phyloP scores from a whole-genome alignment of 495 filamentous ascomycete genomes.

The Podospora sp. region DNA sequence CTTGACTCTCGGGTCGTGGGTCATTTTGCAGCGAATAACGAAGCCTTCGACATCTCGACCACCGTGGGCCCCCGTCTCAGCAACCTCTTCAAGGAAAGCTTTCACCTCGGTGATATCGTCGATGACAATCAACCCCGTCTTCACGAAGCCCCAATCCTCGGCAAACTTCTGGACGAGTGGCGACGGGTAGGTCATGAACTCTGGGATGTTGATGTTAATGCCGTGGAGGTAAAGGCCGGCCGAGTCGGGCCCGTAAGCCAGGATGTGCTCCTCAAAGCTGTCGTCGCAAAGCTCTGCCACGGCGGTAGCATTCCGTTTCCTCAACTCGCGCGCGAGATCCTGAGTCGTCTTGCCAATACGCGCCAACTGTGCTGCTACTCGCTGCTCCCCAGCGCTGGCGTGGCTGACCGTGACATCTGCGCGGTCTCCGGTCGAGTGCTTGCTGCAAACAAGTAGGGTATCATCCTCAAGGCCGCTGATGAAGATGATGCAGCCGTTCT shows the following conservation, averaged over 20 bases:
- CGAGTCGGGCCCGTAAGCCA: conserved; percentile 81
- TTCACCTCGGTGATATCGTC: conserved; percentile 73
- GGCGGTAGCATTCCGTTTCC: conserved; percentile 82
- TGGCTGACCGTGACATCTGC: conserved; percentile 72
- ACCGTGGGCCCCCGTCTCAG: conserved; percentile 82
- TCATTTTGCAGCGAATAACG: conserved; percentile 84
- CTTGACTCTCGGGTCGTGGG: conserved; percentile 35
- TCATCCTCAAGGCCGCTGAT: conserved; percentile 87
- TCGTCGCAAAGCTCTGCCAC: conserved; percentile 98
- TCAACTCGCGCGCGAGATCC: conserved; percentile 75
- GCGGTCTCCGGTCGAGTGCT: conserved; percentile 87
- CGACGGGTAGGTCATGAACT: conserved; percentile 82
- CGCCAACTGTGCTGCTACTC: conserved; percentile 78
- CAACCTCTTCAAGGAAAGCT: conserved; percentile 77
- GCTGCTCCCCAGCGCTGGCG: conserved; percentile 79
- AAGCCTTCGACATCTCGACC: conserved; percentile 96
- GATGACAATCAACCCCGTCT: conserved; percentile 76
- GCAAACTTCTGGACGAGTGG: conserved; percentile 83
- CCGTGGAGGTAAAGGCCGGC: conserved; percentile 94
- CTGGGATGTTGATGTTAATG: conserved; percentile 89
- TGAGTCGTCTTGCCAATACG: conserved; percentile 71
- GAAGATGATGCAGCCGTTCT: conserved; percentile 99
- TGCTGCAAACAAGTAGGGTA: conserved; percentile 91
- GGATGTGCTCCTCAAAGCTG: conserved; percentile 92
- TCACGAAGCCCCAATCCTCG: conserved; percentile 90